These are phyloP conservation scores for Lactarius akahatsu DNA, from an alignment of 768 basidiomycete genomes.

Conservation along the genomic window DNA sequence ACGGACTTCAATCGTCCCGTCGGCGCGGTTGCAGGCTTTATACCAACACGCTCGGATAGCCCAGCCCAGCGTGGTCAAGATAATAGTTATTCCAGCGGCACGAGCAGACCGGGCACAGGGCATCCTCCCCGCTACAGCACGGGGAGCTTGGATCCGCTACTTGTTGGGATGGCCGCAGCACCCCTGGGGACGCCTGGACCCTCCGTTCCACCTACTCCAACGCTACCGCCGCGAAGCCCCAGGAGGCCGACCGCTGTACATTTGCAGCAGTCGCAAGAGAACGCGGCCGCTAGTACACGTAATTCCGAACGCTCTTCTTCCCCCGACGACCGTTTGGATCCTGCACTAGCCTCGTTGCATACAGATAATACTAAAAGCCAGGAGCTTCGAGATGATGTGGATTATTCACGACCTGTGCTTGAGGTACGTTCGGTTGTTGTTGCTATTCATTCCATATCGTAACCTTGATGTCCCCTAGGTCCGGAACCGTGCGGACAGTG, in stretches of 20 bases:
- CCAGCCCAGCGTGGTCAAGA: constrained; percentile 40
- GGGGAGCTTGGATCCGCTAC: constrained; percentile 60
- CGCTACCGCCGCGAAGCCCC: constrained; percentile 25
- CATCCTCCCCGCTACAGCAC: constrained; percentile 51
- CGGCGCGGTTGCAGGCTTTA: constrained; percentile 43
- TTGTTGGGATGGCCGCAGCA: constrained; percentile 36
- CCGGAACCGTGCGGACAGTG: background rate
- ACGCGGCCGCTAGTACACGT: background rate
- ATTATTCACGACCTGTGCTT: constrained; percentile 20
- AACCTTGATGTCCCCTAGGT: constrained; percentile 9
- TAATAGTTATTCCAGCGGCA: constrained; percentile 34
- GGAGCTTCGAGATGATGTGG: constrained; percentile 17
- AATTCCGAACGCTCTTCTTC: background rate
- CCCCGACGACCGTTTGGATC: constrained; percentile 20
- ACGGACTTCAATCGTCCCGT: constrained; percentile 20
- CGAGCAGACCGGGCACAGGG: constrained; percentile 34
- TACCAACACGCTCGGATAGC: constrained; percentile 47
- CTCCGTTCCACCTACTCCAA: constrained; percentile 2
- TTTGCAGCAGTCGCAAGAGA: background rate
- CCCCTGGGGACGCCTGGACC: constrained; percentile 1
- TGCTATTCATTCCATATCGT: background rate
- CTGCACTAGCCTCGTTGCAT: constrained; percentile 1
- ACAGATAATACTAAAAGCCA: constrained; percentile 2
- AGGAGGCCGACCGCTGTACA: constrained; percentile 6
- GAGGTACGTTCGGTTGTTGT: constrained; percentile 3